Conservation (phyloP, 345 rosid species). For the Raphanus sativus region DNA sequence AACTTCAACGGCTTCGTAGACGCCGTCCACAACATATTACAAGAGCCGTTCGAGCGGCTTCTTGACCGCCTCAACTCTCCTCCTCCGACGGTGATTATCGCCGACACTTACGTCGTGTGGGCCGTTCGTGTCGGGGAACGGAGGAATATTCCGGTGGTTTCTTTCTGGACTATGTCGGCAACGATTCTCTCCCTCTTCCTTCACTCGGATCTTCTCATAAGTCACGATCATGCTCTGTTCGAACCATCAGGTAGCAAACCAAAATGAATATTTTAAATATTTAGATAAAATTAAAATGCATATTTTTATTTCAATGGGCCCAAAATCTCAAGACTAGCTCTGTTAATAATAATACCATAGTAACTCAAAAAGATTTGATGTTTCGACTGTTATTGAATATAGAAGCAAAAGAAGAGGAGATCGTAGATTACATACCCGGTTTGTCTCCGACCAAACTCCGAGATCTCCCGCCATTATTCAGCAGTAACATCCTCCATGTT, state of each 20-base stretch:
- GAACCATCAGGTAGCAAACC: slow-evolving; percentile 35
- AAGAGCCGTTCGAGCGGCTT: slow-evolving; percentile 50
- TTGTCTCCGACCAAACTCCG: slow-evolving; percentile 33
- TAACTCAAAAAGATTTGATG: not conserved
- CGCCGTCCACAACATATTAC: slow-evolving; percentile 16
- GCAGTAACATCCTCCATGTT: not conserved
- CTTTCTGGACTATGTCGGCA: slow-evolving; percentile 49
- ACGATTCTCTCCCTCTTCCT: slow-evolving; percentile 37
- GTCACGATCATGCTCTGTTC: slow-evolving; percentile 33
- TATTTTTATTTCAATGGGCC: too few species aligned
- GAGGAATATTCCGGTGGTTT: slow-evolving; percentile 55
- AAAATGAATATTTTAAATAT: too few species aligned
- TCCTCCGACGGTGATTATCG: slow-evolving; percentile 35
- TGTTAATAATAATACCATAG: too few species aligned
- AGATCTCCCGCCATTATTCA: slow-evolving; percentile 33
- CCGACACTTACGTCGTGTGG: slow-evolving; percentile 45
- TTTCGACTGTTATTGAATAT: not conserved
- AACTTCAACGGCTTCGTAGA: slow-evolving; percentile 26
- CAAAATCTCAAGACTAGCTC: too few species aligned
- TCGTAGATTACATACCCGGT: slow-evolving; percentile 44
- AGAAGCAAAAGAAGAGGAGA: slow-evolving; percentile 30
- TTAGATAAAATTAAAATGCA: too few species aligned
- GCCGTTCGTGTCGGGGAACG: slow-evolving; percentile 35
- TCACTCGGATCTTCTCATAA: slow-evolving; percentile 25
- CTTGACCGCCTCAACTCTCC: slow-evolving; percentile 41